Base-by-base conservation (phyloP, 805 yeast genomes). In the Starmera amethionina region DNA sequence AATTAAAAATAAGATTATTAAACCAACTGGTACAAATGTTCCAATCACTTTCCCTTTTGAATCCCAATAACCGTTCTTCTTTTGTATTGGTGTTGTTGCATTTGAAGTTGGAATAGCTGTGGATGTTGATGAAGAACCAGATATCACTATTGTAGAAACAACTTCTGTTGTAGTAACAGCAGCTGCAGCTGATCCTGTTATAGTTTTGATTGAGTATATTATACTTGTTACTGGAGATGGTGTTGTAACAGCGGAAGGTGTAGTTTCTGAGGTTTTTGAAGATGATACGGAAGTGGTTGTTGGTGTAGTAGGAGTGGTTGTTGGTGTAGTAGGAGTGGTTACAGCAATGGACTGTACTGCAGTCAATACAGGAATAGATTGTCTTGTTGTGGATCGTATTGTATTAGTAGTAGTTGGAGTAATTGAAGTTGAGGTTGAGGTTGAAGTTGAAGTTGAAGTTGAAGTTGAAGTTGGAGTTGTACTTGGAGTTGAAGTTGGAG, bases 21-120 rank as follows among this genome's bases (percentile, higher is more conserved):
- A 46, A 1, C 87, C 93, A 15, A 84, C 93, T 0, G 74, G 88
- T 2, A 79, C 73, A 58, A 83, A 83, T 0, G 82, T 79, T 2
- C 93, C 94, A 0, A 89, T 93, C 1, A 84, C 90, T 51, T 79
- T 80, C 0, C 89, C 90, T 31, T 70, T 72, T 32, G 73, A 64
- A 41, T 72, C 67, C 61, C 80, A 84, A 55, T 81, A 83, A 4
- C 76, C 61, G 27, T 52, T 52, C 22, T 10, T 54, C 29, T 10
- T 52, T 30, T 6, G 52, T 22, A 13, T 47, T 38, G 4, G 44
- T 16, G 7, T 42, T 15, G 43, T 11, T 15, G 41, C 18, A 10
- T 44, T 14, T 25, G 49, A 41, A 8, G 47, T 34, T 8, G 50
- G 28, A 8, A 46, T 30, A 1, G 51, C 27, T 12, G 59, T 42